These are phyloP conservation scores for Orbilia javanica DNA, from an alignment of 2,329 filamentous ascomycete genomes.

Conservation along the genomic window DNA sequence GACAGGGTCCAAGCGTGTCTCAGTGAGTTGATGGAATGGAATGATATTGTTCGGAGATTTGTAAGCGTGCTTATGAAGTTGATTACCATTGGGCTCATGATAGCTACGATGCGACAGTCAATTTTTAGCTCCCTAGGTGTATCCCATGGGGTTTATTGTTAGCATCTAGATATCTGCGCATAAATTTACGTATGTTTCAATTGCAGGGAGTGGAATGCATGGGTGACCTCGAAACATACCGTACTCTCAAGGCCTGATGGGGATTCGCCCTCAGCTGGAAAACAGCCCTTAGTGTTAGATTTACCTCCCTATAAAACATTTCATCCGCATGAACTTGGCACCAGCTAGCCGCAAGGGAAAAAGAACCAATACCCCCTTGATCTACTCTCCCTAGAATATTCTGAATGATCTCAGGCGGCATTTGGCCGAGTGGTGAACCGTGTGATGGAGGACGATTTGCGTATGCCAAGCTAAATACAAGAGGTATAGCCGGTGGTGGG, in stretches of 20 bases:
- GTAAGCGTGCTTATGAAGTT: neutral
- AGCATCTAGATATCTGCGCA: too few species aligned
- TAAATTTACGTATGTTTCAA: too few species aligned
- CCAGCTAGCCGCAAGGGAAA: constrained; percentile 14
- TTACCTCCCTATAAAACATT: neutral
- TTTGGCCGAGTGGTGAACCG: neutral
- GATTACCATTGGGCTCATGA: neutral
- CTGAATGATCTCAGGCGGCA: neutral
- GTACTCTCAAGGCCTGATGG: neutral
- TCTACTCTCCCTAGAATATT: constrained; percentile 10
- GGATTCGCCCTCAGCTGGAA: neutral
- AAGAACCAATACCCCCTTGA: neutral
- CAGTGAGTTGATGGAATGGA: neutral
- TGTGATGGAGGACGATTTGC: neutral
- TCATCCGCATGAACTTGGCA: neutral
- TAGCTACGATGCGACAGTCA: neutral
- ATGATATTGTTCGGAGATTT: constrained; percentile 4
- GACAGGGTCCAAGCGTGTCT: neutral
- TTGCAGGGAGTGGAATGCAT: too few species aligned
- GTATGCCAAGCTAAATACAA: neutral
- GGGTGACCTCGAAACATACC: too few species aligned
- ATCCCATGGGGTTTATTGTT: too few species aligned
- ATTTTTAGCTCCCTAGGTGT: neutral
- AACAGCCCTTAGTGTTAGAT: neutral
- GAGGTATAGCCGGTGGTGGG: neutral